Evolutionary conservation across 2,329 filamentous ascomycete genomes (phyloP), one percentile per base, ranked within the genome.

Genomic region (Fusarium agapanthi): DNA sequence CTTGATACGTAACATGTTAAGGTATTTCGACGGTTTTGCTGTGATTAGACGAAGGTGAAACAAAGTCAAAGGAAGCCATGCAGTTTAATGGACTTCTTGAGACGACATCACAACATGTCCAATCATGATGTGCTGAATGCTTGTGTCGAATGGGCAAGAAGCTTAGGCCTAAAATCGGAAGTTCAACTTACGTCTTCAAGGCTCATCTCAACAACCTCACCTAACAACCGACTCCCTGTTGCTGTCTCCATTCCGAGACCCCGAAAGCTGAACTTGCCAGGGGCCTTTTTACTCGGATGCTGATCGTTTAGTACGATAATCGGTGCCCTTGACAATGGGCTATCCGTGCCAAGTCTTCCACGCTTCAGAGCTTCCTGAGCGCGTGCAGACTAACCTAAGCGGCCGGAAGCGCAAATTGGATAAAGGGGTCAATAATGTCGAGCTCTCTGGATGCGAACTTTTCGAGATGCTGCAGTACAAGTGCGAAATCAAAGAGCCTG

Each of bases 381-480:
- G 83, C 53, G 80, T 88, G 51, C 89, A 90, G 74, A 70, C 82
- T 37, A 83, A 86, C 58, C 78, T 79, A 22, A 82, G 84, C 41
- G 87, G 87, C 13, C 86, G 85, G 57, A 86, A 86, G 61, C 87
- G 88, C 69, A 90, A 90, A 79, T 81, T 84, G 38, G 81, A 80
- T 37, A 77, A 80, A 68, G 79, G 80, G 26, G 69, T 73, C 35
- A 72, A 75, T 73, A 70, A 83, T 53, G 82, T 90, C 69, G 85
- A 91, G 61, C 81, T 91, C 51, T 81, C 83, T 24, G 82, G 83
- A 47, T 91, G 90, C 80, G 85, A 88, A 77, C 83, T 91, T 64
- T 78, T 89, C 63, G 83, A 85, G 75, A 85, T 91, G 84, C 75
- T 89, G 79, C 89, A 91, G 82, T 91, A 90, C 80, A 84, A 87